These are phyloP conservation scores for Suzukiozyma palmioleophila DNA, from an alignment of 1,139 yeast genomes.

Conservation along the genomic window DNA sequence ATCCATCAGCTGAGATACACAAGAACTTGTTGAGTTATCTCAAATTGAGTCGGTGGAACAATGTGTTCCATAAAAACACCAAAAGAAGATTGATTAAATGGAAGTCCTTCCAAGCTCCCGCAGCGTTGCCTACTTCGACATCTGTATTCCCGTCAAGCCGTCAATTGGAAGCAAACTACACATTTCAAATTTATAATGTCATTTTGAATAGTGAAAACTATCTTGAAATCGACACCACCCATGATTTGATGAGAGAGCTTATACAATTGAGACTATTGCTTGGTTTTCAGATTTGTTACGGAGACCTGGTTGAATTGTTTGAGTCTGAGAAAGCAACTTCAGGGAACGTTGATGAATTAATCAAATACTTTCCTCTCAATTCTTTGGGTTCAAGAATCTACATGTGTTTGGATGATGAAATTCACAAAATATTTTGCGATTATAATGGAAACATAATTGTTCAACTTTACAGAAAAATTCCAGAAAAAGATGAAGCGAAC, in stretches of 20 bases:
- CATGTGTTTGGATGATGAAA: constrained; percentile 74
- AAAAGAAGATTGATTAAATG: constrained; percentile 74
- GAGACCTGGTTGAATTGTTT: constrained; percentile 57
- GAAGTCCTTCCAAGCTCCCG: constrained; percentile 91
- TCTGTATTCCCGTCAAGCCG: constrained; percentile 66
- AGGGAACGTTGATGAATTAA: constrained; percentile 46
- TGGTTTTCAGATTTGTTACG: constrained; percentile 88
- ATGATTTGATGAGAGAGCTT: constrained; percentile 79
- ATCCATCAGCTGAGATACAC: constrained; percentile 61
- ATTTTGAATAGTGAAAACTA: constrained; percentile 52
- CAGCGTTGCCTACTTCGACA: constrained; percentile 80
- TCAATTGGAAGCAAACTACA: constrained; percentile 62
- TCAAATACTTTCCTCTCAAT: constrained; percentile 37
- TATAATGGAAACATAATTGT: constrained; percentile 68
- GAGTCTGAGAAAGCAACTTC: constrained; percentile 60
- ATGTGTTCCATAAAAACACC: constrained; percentile 72
- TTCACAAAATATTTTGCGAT: constrained; percentile 77
- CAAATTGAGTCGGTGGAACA: constrained; percentile 71
- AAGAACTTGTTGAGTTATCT: constrained; percentile 34
- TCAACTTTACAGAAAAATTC: constrained; percentile 54
- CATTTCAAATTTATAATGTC: constrained; percentile 62
- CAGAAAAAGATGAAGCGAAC: constrained; percentile 18
- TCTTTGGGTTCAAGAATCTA: constrained; percentile 58
- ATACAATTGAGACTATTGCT: constrained; percentile 73
- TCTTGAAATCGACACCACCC: constrained; percentile 48